A percentile compares a stretch with the other conserved stretches of the same genome.
Conservation (phyloP, 805 yeast species). For the Candida caryicola region DNA sequence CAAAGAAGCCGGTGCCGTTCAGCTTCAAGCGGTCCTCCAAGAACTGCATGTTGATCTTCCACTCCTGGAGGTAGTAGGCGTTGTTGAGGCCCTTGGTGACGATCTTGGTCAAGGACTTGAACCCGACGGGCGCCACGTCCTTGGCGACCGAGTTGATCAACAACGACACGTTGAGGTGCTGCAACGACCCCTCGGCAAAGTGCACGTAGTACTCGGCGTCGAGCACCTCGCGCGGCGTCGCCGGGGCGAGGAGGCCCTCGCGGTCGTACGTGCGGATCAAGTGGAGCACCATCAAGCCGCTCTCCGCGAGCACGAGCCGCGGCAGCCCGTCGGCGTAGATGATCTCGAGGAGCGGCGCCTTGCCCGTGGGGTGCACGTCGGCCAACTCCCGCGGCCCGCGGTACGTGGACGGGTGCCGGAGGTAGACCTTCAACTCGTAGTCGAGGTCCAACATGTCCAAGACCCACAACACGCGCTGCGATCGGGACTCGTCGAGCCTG, state of each 20-base stretch:
- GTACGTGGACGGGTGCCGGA: conserved; percentile 46
- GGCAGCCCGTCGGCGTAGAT: conserved; percentile 35
- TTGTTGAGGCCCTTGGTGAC: conserved; percentile 47
- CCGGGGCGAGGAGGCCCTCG: conserved; percentile 23
- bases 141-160: conserved; percentile 42
- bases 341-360: conserved; percentile 56
- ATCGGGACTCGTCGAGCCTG: conserved; percentile 54
- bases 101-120: conserved; percentile 41
- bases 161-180: conserved; percentile 42
- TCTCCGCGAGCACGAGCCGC: conserved; percentile 32
- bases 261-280: conserved; percentile 36
- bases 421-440: conserved; percentile 52
- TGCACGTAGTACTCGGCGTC: conserved; percentile 51
- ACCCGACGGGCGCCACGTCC: conserved; percentile 45
- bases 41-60: conserved; percentile 35
- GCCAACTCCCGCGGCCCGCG: conserved; percentile 42
- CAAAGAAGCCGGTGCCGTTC: conserved; percentile 40
- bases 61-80: conserved; percentile 49
- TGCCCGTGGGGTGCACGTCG: conserved; percentile 60
- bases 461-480: conserved; percentile 61
- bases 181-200: conserved; percentile 62
- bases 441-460: conserved; percentile 58
- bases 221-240: conserved; percentile 27
- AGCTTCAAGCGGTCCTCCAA: conserved; percentile 39
- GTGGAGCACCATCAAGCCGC: conserved; percentile 39